Evolutionary conservation across 169 alveolate species (phyloP).

Genomic region (Besnoitia besnoiti): DNA sequence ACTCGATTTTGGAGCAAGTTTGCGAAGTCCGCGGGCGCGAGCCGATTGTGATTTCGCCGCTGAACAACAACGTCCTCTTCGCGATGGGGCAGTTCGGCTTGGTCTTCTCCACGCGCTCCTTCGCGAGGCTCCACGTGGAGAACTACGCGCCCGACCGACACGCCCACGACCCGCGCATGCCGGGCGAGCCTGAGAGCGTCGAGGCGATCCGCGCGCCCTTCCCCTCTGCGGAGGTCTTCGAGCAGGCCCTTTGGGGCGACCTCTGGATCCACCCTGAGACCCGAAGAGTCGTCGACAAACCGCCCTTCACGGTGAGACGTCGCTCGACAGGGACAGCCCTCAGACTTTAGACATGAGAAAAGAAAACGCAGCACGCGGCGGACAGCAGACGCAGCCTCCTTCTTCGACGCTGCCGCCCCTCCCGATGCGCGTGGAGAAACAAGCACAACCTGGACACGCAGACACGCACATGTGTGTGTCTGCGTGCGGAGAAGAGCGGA

Average conservation of each 20-base stretch:
- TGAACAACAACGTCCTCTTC: slow-evolving; percentile 94
- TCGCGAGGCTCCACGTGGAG: slow-evolving; percentile 89
- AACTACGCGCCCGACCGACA: background rate
- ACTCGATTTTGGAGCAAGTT: slow-evolving; percentile 48
- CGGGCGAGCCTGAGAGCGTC: slow-evolving; percentile 17
- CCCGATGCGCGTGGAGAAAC: no score
- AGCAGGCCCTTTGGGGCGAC: slow-evolving; percentile 85
- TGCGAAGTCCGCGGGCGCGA: slow-evolving; percentile 56
- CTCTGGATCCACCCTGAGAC: slow-evolving; percentile 76
- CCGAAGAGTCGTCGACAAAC: slow-evolving; percentile 63
- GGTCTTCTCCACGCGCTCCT: slow-evolving; percentile 92
- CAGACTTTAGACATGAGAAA: no score
- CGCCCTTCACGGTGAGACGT: slow-evolving; percentile 50
- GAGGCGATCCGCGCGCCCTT: slow-evolving; percentile 8
- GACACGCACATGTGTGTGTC: no score
- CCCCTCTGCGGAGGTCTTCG: slow-evolving; percentile 71
- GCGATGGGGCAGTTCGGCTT: slow-evolving; percentile 94
- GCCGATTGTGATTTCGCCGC: slow-evolving; percentile 85
- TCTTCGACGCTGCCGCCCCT: no score
- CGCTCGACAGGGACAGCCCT: no score
- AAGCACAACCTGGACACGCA: no score
- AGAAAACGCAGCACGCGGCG: no score
- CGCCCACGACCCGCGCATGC: background rate
- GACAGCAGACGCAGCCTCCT: no score
- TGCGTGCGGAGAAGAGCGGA: no score